phyloP scores from a whole-genome alignment of 345 rosid species.

The Gossypium sturtianum region DNA sequence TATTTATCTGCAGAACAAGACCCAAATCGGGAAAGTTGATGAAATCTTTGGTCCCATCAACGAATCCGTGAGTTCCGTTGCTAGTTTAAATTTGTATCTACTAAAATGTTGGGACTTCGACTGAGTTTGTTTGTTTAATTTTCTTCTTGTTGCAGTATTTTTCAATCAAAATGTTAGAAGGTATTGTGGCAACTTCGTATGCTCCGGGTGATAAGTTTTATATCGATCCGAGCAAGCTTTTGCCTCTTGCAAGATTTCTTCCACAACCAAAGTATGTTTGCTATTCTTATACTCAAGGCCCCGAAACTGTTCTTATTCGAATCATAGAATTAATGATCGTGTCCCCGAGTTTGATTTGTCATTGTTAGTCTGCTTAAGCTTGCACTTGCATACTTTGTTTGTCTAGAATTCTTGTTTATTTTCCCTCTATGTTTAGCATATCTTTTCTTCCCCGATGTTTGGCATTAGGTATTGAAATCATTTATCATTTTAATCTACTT shows the following conservation, averaged over 20 bases:
- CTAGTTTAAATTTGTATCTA: neutral
- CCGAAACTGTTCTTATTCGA: neutral
- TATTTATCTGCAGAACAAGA: constrained; percentile 77
- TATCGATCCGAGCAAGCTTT: constrained; percentile 72
- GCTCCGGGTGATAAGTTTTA: constrained; percentile 70
- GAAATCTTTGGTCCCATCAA: constrained; percentile 96
- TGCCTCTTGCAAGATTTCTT: constrained; percentile 85
- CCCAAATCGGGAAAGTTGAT: constrained; percentile 90
- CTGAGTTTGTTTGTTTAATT: neutral
- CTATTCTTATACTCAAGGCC: neutral
- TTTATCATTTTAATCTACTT: too few relatives aligned
- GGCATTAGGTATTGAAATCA: neutral
- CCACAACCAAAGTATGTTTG: constrained; percentile 79
- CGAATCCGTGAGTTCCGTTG: constrained; percentile 58
- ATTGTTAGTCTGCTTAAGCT: neutral
- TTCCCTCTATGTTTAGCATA: neutral
- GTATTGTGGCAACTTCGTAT: constrained; percentile 85
- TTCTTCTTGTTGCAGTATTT: constrained; percentile 39
- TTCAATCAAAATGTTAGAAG: constrained; percentile 92
- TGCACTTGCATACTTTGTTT: neutral
- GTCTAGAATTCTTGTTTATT: neutral
- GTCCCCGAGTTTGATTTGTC: neutral
- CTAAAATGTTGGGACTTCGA: neutral
- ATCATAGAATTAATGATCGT: neutral
- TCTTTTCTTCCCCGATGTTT: neutral